Base-by-base conservation (phyloP, 2,329 filamentous ascomycete genomes). In the Alternaria consortialis region DNA sequence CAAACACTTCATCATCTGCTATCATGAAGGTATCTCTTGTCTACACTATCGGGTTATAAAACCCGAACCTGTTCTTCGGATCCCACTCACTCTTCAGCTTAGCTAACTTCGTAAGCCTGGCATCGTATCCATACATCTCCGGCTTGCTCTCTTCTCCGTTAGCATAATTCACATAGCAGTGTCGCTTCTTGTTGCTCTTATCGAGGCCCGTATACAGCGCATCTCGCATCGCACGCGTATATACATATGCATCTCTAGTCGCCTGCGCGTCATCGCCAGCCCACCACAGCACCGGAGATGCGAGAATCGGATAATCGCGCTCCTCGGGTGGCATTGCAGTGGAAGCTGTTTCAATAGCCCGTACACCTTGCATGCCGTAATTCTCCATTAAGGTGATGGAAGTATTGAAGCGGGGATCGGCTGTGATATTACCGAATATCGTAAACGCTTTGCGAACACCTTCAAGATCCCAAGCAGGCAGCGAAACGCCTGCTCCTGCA, bases 141-240 rank as follows among this genome's bases (percentile, higher is more conserved):
- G 70, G 34, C 44, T 65, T 56, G 1, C 39, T 20, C 62, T 79
- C 76, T 11, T 69, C 67, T 8, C 75, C 75, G 47, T 67, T 64
- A 4, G 75, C 76, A 56, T 78, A 79, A 46, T 79, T 78, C 6
- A 77, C 66, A 55, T 79, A 79, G 5, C 67, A 63, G 43, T 72
- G 66, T 40, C 60, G 43, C 46, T 70, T 66, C 27, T 50, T n/a
- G 1, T 59, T 61, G 13, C 36, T 59, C 2, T 56, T 54, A 12
- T 60, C 57, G 1, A 66, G 17, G 13, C 65, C 65, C 5, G n/a
- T 50, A 27, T 64, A 66, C 7, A 65, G 47, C 13, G 65, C 66
- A 25, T 69, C 39, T 9, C 60, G 53, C 6, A 70, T 65, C 17
- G 57, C 51, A 15, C 37, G 48, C 1, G 42, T 56, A 53, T 65